Base-by-base conservation (phyloP, 2,329 filamentous ascomycete species). In the Thyridium curvatum region DNA sequence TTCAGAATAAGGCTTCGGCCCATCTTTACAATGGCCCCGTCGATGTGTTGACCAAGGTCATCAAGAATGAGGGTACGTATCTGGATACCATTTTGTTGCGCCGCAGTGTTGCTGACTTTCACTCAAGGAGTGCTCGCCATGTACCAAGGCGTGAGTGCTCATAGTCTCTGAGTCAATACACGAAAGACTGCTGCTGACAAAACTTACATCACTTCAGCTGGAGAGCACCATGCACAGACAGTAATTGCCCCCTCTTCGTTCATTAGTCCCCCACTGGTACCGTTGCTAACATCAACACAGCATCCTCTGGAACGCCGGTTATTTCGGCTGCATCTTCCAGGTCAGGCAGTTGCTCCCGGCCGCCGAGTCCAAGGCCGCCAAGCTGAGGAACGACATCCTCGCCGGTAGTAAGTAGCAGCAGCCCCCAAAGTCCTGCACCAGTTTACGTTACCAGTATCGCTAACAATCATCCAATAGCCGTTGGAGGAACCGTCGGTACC, bases 321-420 rank as follows among this genome's bases (percentile, higher is more conserved):
- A 95, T 76, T 98, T 98, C 62, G 93, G 93, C 56, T 94, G 89
- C 66, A 98, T 98, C 62, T 95, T 94, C 80, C 93, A 98, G 68
- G 87, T 97, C 46, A 85, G 90, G 59, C 77, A 79, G 44, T 71
- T 96, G 50, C 67, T 98, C 34, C 93, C 93, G 45, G 75, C 79
- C 58, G 81, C 84, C n/a, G 78, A 84, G 40, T 84, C 79, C 63
- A 94, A 95, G 75, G 73, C 73, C 49, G 73, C 77, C 38, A 83
- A 96, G 67, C 86, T 94, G 65, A 66, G 76, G 42, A 96, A 95
- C 60, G 90, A 98, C 55, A 68, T 98, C 48, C 66, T 94, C 40
- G 89, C 89, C 15, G 93, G 93, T 60, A 75, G 48, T 50, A 44
- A 4, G 47, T 50, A 18, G 21, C 21, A 10, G 10, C n/a, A n/a